These are phyloP conservation scores for Camellia sinensis DNA, from an alignment of 148 eudicot species.

Conservation along the genomic window DNA sequence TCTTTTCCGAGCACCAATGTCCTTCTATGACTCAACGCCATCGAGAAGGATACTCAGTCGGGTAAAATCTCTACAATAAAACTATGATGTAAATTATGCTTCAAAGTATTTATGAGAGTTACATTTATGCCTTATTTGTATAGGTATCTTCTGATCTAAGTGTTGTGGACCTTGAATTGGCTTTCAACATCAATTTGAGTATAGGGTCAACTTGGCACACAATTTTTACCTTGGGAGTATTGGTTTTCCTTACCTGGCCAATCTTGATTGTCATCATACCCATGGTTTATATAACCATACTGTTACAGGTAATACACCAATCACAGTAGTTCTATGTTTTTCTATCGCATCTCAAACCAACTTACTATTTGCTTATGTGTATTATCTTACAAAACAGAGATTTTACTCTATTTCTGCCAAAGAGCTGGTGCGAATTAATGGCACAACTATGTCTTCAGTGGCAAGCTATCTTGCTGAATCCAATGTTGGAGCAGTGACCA, in stretches of 20 bases:
- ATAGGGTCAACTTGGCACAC: slow-evolving; percentile 36
- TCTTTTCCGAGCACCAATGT: slow-evolving; percentile 62
- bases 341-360: no score
- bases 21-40: slow-evolving; percentile 63
- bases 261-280: slow-evolving; percentile 48
- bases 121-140: background rate
- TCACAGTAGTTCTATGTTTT: background rate
- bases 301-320: slow-evolving; percentile 44
- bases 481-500: slow-evolving; percentile 50
- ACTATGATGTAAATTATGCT: background rate
- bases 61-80: slow-evolving; percentile 27
- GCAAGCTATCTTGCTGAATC: slow-evolving; percentile 59
- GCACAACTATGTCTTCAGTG: slow-evolving; percentile 56
- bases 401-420: slow-evolving; percentile 54
- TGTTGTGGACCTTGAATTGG: slow-evolving; percentile 49
- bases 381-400: slow-evolving; percentile 29
- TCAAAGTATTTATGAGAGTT: background rate
- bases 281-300: slow-evolving; percentile 38
- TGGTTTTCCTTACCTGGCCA: slow-evolving; percentile 59
- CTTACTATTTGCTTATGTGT: no score
- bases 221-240: slow-evolving; percentile 37
- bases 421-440: slow-evolving; percentile 61
- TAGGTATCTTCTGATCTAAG: slow-evolving; percentile 56
- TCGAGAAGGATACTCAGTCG: slow-evolving; percentile 60
- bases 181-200: slow-evolving; percentile 30